Evolutionary conservation across 208 protist species (phyloP), one percentile per base, ranked within the genome.

Genomic region (Wallacemonas collosoma): DNA sequence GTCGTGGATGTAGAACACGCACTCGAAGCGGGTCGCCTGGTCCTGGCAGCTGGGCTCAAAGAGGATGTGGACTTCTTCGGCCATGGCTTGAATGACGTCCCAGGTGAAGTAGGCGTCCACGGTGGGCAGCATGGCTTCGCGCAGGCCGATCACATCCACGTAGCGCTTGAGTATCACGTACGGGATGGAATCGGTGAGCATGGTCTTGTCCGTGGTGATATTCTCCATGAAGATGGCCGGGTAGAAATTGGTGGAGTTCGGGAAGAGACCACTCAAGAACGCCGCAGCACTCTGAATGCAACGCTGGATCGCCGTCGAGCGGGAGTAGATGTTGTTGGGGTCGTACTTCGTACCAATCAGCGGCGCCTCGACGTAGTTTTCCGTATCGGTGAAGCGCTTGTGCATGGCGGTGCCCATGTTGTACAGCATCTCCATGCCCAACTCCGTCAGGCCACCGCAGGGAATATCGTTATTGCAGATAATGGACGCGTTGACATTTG

Each of bases 141-240:
- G 60, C 41, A 65, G 60, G 43, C 60, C 60, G 60, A 65, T 65
- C 12, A 47, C 26, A n/a, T 81, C 75, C 12, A 85, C 56, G 40
- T 17, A 78, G 56, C 73, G 53, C 38, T 65, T 64, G 40, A 75
- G 56, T 40, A 80, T 72, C 57, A 82, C 72, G 48, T 69, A 73
- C 38, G 81, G 81, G 43, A 80, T 67, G 14, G 68, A 14, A 58
- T 80, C 80, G 39, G 79, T 76, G 60, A 74, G 68, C 62, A 88
- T 63, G 14, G 89, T 73, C 56, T 72, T 74, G 64, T 91, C 83
- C 11, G 65, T 79, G 5, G 66, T 81, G 38, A 62, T 41, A 64
- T 86, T 80, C 9, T 64, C 39, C 35, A 75, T 86, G 73, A 79
- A 83, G 48, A 87, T 68, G 35, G 81, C 83, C 9, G 86, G 83